These are phyloP conservation scores for Parsonsia alboflavescens DNA, from an alignment of 257 asterid species.

Conservation along the genomic window DNA sequence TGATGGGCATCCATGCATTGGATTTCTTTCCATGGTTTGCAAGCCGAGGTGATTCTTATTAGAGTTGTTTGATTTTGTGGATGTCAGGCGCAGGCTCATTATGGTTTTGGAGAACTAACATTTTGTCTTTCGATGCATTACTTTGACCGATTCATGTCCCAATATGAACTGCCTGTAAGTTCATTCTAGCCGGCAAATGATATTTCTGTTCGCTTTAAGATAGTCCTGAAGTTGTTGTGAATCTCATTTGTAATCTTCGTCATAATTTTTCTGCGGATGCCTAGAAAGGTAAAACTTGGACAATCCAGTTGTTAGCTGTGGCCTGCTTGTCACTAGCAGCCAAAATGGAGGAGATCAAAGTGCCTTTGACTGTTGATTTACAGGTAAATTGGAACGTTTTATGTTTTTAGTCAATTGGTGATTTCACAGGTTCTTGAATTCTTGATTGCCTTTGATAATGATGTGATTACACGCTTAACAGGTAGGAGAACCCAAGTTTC, in stretches of 20 bases:
- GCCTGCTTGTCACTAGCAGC: conserved; percentile 71
- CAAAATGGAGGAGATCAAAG: conserved; percentile 60
- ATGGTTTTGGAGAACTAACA: conserved; percentile 32
- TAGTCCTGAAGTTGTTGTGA: conserved; percentile 8
- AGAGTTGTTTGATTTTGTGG: conserved; percentile 1
- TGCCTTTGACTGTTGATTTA: conserved; percentile 46
- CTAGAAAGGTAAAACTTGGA: conserved; percentile 53
- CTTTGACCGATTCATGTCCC: conserved; percentile 36
- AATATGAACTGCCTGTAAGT: conserved; percentile 35
- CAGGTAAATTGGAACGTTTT: conserved; percentile 43
- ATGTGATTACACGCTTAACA: conserved; percentile 23
- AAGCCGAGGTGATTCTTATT: conserved; percentile 3
- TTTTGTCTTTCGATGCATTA: conserved; percentile 34
- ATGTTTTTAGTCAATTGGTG: neutral
- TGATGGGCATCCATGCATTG: neutral
- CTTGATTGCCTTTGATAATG: neutral
- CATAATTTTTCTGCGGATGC: conserved; percentile 13
- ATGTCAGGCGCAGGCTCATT: conserved; percentile 31
- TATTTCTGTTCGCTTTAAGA: conserved; percentile 16
- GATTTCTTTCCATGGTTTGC: neutral
- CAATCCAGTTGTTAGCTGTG: conserved; percentile 53
- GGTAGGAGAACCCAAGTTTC: conserved; percentile 52
- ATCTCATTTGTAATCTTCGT: conserved; percentile 13
- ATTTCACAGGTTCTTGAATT: neutral
- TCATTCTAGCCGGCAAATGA: neutral